Evolutionary conservation across 139 green algal species (phyloP), one percentile per base, ranked within the genome.

Genomic region (Spirogloea muscicola): DNA sequence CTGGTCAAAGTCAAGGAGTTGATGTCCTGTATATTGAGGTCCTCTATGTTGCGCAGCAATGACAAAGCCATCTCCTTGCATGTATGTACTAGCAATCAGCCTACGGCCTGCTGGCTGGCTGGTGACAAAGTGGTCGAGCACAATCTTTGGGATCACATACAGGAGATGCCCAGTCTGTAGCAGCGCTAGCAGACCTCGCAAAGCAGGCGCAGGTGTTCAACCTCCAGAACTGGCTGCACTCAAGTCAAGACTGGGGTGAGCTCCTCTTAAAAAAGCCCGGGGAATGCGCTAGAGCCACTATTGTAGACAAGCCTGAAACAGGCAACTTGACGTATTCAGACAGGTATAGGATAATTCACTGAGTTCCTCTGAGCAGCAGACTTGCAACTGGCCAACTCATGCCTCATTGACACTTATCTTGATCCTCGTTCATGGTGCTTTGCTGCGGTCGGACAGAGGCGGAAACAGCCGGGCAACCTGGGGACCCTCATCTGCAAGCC

Each of bases 151-250:
- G 13, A 34, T 25, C 16, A 13, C 10, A 21, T 13, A 21, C 64
- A 73, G 9, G 43, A 18, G 42, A 43, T 43, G 10, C 64, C 1
- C 41, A 75, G n/a, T 66, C 67, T 36, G 65, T 74, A 44, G 31
- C 43, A 18, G 43, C 43, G 2, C 4, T 74, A 21, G 65, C 43
- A 10, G 65, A 67, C 31, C 49, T 74, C 13, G 65, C 43, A 9
- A 67, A 70, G 43, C 42, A 67, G 36, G 43, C 65, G 3, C 65
- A 74, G 3, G 43, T 74, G 10, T 64, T 74, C 65, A 74, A 74
- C 65, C 49, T 74, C 7, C 65, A 67, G 49, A 67, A 74, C 65
- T 67, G 42, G 65, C 43, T 74, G 16, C 65, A 67, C 49, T 61
- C 65, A 3, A 25, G 18, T 13, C 9, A 60, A 60, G 51, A 34